Evolutionary conservation across 208 protist genomes (phyloP), one percentile per base, ranked within the genome.

Genomic region (Leishmania amazonensis): DNA sequence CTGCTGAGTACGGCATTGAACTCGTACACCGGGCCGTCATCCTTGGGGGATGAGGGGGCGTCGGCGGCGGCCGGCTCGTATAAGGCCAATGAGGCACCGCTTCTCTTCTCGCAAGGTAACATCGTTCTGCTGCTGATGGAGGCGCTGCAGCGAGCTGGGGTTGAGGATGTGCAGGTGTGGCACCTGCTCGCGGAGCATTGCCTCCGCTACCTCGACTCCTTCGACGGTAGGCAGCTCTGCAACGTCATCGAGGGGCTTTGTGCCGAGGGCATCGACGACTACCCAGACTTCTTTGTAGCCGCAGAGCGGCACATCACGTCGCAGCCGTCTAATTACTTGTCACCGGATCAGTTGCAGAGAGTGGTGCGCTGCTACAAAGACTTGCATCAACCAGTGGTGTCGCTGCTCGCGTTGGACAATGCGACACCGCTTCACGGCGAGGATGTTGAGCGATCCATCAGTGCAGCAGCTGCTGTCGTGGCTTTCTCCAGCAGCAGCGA

Each of bases 241-340:
- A 83, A 81, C 51, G 79, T 96, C 8, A 86, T 96, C 58, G 85
- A 88, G 38, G 82, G 88, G 9, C 83, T 97, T 19, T 89, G 91
- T 73, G 80, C 80, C 2, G 76, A 93, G 79, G 82, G 85, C 19
- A 78, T 96, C 9, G 67, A 80, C 62, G 86, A 93, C 73, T 95
- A 94, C 83, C 90, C 89, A 5, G 90, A 95, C 64, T 95, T 97
- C 81, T 97, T 93, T 83, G 83, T 90, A 6, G 93, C 91, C 19
- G 89, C 86, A 47, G 89, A 95, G 84, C 78, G 88, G 6, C 85
- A 96, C 86, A 88, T 97, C 75, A 85, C 80, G n/a, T 68, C 79
- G 51, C 86, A 89, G 72, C 75, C 78, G 57, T 35, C 81, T 1
- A 79, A 74, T 24, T 96, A 89, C 79, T 83, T 97, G 49, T 87